phyloP scores from a whole-genome alignment of 441 rosid genomes.

The Mallotus repandus region DNA sequence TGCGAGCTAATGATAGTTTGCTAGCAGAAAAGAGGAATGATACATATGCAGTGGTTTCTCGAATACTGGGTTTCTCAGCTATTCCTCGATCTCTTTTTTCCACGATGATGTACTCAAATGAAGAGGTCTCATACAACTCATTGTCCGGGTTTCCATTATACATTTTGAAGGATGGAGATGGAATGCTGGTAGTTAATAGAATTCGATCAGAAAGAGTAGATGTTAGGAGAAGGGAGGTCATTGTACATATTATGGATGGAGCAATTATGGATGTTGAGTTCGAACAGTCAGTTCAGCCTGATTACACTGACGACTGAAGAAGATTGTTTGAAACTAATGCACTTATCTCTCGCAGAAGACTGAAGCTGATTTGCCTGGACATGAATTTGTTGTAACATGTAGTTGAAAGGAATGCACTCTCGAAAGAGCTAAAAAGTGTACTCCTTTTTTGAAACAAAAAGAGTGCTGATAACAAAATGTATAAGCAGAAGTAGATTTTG shows the following conservation, averaged over 20 bases:
- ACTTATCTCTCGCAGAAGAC: neutral
- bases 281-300: constrained; percentile 52
- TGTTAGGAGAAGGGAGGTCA: constrained; percentile 40
- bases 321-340: constrained; percentile 15
- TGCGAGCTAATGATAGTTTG: constrained; percentile 30
- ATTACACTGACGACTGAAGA: constrained; percentile 32
- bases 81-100: constrained; percentile 50
- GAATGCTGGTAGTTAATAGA: constrained; percentile 52
- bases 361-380: neutral
- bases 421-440: neutral
- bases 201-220: constrained; percentile 48
- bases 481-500: no score
- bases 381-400: neutral
- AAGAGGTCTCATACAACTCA: constrained; percentile 52
- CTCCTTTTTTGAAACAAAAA: neutral
- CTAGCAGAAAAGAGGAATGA: constrained; percentile 30
- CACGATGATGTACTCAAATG: constrained; percentile 12
- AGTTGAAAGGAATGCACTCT: no score
- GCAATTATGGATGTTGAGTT: constrained; percentile 72
- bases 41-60: constrained; percentile 53
- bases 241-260: constrained; percentile 58
- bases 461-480: no score
- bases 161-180: constrained; percentile 37
- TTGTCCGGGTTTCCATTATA: constrained; percentile 50
- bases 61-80: constrained; percentile 59